Percentiles rank a stretch among this genome's conserved stretches.
phyloP scores from a whole-genome alignment of 495 filamentous ascomycete genomes.

The Neurospora sublineolata region DNA sequence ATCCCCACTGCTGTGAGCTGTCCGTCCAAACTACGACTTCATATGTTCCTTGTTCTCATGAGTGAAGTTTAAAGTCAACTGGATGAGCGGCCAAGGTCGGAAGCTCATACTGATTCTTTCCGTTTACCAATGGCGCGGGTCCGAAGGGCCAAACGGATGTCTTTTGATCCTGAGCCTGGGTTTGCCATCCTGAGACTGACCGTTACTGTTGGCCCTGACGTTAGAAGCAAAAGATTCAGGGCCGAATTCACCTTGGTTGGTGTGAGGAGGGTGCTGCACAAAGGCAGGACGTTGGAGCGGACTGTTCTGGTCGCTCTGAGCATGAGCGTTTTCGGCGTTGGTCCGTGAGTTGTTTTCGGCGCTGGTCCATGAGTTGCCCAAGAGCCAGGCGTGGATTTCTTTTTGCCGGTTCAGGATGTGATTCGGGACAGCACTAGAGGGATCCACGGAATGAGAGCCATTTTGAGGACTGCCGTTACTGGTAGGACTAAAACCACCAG shows the following conservation, averaged over 20 bases:
- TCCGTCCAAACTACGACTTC: not conserved
- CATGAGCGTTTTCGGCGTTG: not conserved
- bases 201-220: not conserved
- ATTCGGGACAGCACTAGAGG: not conserved
- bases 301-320: not conserved
- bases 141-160: not conserved
- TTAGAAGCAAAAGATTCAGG: not conserved
- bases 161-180: not conserved
- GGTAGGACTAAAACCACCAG: not conserved
- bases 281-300: not conserved
- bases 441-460: not conserved
- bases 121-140: not conserved
- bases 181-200: not conserved
- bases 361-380: not conserved
- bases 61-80: not conserved
- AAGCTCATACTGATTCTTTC: not conserved
- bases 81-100: not conserved
- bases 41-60: not conserved
- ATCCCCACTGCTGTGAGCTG: not conserved
- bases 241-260: not conserved
- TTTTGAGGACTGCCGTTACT: not conserved
- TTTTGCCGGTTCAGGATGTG: not conserved
- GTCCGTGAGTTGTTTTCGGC: no score
- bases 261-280: not conserved
- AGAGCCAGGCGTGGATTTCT: not conserved